A percentile compares a stretch with the other conserved stretches of the same genome.
phyloP scores from a whole-genome alignment of 768 basidiomycete species.

The Guyanaporus albipodus region DNA sequence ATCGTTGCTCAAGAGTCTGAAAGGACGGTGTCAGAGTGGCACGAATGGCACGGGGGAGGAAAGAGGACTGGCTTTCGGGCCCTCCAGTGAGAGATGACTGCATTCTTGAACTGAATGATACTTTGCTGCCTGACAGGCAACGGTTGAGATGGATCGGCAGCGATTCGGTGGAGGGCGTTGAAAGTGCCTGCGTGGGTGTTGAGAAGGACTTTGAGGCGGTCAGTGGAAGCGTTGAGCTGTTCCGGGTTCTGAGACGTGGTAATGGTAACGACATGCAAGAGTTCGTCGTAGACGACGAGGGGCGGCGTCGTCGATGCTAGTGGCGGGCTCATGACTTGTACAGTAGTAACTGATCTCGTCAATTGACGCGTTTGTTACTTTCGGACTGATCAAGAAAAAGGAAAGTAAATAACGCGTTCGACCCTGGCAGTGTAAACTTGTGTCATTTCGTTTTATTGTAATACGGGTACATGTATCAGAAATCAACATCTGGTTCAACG shows the following conservation, averaged over 20 bases:
- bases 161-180: slow-evolving; percentile 70
- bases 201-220: slow-evolving; percentile 63
- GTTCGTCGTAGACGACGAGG: slow-evolving; percentile 55
- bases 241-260: slow-evolving; percentile 72
- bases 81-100: slow-evolving; percentile 69
- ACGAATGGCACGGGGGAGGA: not conserved
- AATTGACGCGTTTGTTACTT: no score
- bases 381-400: no score
- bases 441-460: not conserved
- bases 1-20: slow-evolving; percentile 65
- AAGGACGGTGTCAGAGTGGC: slow-evolving; percentile 12
- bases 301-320: slow-evolving; percentile 17
- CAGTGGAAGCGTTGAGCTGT: slow-evolving; percentile 44
- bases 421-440: no score
- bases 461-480: slow-evolving; percentile 11
- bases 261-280: slow-evolving; percentile 60
- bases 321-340: slow-evolving; percentile 22
- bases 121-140: slow-evolving; percentile 70
- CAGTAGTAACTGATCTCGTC: no score
- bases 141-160: slow-evolving; percentile 55
- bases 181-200: slow-evolving; percentile 63
- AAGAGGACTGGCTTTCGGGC: slow-evolving; percentile 63
- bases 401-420: no score
- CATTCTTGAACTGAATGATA: slow-evolving; percentile 89
- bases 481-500: slow-evolving; percentile 4